Conservation (phyloP, 2,329 filamentous ascomycete species). For the Verticillium dahliae region DNA sequence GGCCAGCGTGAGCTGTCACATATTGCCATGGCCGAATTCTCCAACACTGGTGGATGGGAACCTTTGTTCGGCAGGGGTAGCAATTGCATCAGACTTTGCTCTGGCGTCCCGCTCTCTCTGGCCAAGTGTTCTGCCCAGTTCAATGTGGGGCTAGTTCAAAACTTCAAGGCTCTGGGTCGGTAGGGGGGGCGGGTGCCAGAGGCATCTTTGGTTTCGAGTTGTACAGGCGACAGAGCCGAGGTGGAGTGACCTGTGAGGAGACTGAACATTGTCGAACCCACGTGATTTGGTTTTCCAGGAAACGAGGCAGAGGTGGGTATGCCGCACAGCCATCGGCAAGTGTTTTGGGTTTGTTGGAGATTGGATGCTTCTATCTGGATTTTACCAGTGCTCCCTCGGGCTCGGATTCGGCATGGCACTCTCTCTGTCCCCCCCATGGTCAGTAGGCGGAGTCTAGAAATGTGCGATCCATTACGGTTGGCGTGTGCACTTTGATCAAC, state of each 20-base stretch:
- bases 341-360: neutral
- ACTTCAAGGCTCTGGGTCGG: neutral
- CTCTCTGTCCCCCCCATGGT: neutral
- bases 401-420: no score
- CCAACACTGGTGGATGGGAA: neutral
- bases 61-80: neutral
- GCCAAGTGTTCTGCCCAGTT: neutral
- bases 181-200: neutral
- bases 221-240: neutral
- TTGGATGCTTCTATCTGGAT: neutral
- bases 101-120: neutral
- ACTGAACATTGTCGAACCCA: neutral
- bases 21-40: no score
- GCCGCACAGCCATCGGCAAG: neutral
- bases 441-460: neutral
- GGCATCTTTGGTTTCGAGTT: neutral
- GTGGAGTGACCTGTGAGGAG: neutral
- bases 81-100: neutral
- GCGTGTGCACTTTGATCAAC: neutral
- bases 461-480: neutral
- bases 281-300: neutral
- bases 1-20: neutral
- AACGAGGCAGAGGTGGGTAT: neutral
- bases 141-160: neutral
- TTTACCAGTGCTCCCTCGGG: neutral